Conservation (phyloP, 2,329 filamentous ascomycete species). For the Alternaria hordeiaustralica region DNA sequence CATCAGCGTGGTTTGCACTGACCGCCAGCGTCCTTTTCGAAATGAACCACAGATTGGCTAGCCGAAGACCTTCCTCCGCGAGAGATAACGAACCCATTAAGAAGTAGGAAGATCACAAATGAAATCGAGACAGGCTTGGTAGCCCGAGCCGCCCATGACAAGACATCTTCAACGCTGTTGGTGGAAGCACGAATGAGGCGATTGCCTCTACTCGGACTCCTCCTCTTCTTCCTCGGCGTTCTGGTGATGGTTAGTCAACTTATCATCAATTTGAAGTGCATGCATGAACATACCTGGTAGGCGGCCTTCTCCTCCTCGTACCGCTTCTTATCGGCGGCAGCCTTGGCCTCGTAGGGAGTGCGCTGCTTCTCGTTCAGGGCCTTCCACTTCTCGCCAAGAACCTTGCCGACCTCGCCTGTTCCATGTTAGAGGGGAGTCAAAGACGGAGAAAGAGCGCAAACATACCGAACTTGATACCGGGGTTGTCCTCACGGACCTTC, state of each 20-base stretch:
- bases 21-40: slow-evolving; percentile 31
- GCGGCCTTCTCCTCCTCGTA: slow-evolving; percentile 98
- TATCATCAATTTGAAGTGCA: background rate
- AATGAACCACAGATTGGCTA: slow-evolving; percentile 33
- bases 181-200: slow-evolving; percentile 14
- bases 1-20: slow-evolving; percentile 31
- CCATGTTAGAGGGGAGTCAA: slow-evolving; percentile 23
- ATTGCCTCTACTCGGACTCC: slow-evolving; percentile 47
- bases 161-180: slow-evolving; percentile 27
- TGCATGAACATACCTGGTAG: slow-evolving; percentile 52
- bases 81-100: slow-evolving; percentile 31
- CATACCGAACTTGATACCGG: slow-evolving; percentile 92
- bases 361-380: slow-evolving; percentile 91
- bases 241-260: slow-evolving; percentile 21
- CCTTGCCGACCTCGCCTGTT: slow-evolving; percentile 91
- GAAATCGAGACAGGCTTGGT: slow-evolving; percentile 29
- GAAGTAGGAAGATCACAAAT: slow-evolving; percentile 32
- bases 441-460: slow-evolving; percentile 9
- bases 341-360: slow-evolving; percentile 94
- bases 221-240: slow-evolving; percentile 50
- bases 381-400: slow-evolving; percentile 99
- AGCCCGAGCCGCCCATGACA: slow-evolving; percentile 32
- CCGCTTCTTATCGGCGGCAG: slow-evolving; percentile 96
- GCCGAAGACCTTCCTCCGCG: slow-evolving; percentile 28
- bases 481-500: slow-evolving; percentile 97